Evolutionary conservation across 768 basidiomycete species (phyloP).

Genomic region (Ramaria sp.): DNA sequence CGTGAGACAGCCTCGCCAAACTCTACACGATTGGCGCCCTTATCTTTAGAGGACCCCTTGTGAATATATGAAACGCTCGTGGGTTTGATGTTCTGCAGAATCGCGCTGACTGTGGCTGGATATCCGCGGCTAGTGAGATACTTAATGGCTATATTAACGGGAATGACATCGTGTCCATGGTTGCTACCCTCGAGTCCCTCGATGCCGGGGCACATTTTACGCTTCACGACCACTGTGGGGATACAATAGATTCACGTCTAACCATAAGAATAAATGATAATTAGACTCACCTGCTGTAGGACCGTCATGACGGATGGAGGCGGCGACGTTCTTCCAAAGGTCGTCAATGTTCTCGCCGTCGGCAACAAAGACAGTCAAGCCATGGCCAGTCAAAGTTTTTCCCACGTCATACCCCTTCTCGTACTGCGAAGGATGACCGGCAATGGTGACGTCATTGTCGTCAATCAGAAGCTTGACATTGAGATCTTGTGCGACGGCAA

Average conservation of each 20-base stretch:
- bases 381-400: constrained; percentile 72
- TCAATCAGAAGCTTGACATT: constrained; percentile 85
- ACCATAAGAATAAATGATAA: neutral
- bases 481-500: constrained; percentile 74
- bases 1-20: constrained; percentile 79
- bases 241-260: neutral
- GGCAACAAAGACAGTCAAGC: constrained; percentile 62
- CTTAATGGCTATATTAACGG: constrained; percentile 67
- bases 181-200: constrained; percentile 67
- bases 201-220: constrained; percentile 57
- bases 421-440: constrained; percentile 84
- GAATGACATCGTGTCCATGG: constrained; percentile 81
- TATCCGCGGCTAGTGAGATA: constrained; percentile 63
- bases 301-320: constrained; percentile 50
- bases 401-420: constrained; percentile 65
- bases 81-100: constrained; percentile 60
- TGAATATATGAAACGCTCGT: constrained; percentile 45
- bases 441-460: constrained; percentile 86
- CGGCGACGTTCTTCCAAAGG: constrained; percentile 57
- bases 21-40: constrained; percentile 69
- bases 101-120: constrained; percentile 32
- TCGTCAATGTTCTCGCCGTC: constrained; percentile 74
- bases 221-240: constrained; percentile 50
- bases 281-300: constrained; percentile 57
- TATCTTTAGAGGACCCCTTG: constrained; percentile 61